Evolutionary conservation across 148 eudicot species (phyloP).

Genomic region (Vaccinium corymbosum): DNA sequence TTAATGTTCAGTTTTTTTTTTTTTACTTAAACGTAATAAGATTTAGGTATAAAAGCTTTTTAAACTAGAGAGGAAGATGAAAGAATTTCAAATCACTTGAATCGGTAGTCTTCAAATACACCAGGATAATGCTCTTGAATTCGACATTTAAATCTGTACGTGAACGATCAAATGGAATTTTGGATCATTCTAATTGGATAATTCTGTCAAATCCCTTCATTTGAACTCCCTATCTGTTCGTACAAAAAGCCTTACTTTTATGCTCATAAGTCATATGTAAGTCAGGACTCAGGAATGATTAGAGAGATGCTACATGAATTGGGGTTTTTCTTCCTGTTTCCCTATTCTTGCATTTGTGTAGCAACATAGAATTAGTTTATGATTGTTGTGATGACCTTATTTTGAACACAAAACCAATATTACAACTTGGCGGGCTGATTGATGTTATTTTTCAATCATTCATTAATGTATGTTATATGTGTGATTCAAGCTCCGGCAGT

Average conservation of each 20-base stretch:
- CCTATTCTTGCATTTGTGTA: neutral
- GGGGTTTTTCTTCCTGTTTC: neutral
- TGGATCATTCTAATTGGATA: neutral
- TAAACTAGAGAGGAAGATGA: neutral
- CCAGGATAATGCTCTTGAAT: neutral
- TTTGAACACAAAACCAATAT: neutral
- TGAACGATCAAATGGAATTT: neutral
- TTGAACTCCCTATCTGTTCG: neutral
- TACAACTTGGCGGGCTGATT: neutral
- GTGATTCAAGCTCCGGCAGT: slow-evolving; percentile 60
- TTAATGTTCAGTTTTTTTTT: neutral
- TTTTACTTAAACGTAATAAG: neutral
- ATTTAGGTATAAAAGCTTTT: neutral
- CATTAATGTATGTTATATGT: slow-evolving; percentile 6
- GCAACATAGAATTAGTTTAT: slow-evolving; percentile 3
- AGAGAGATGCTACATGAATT: neutral
- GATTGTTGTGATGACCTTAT: neutral
- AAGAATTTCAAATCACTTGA: neutral
- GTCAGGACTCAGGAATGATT: neutral
- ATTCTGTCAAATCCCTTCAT: neutral
- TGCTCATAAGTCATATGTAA: neutral
- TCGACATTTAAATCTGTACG: neutral
- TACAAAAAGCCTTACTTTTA: neutral
- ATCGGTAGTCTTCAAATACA: neutral
- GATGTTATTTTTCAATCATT: neutral